Percentiles rank a stretch among this genome's conserved stretches.
Conservation (phyloP, 2,329 filamentous ascomycete species). For the Juglanconis oblonga region DNA sequence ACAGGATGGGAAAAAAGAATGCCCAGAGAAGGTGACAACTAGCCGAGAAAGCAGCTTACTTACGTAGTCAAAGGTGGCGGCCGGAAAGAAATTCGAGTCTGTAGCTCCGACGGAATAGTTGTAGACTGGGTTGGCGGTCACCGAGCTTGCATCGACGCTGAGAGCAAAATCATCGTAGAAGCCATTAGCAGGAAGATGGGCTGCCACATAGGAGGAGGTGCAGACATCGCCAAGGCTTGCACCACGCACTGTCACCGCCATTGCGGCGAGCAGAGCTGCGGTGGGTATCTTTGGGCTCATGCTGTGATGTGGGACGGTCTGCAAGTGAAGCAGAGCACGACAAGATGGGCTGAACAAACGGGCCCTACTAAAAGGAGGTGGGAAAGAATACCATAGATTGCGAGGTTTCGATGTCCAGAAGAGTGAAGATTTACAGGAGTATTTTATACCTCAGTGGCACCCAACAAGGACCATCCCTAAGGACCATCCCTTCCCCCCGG, state of each 20-base stretch:
- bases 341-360: background rate
- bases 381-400: too few relatives aligned
- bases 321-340: background rate
- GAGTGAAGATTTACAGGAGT: too few relatives aligned
- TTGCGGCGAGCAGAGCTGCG: constrained; percentile 20
- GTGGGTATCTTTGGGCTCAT: constrained; percentile 18
- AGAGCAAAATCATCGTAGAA: constrained; percentile 7
- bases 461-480: background rate
- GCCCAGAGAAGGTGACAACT: too few relatives aligned
- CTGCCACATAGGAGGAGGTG: constrained; percentile 38
- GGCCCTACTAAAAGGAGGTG: too few relatives aligned
- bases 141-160: constrained; percentile 28
- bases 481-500: too few relatives aligned
- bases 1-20: too few relatives aligned
- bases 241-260: background rate
- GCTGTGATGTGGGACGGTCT: background rate
- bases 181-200: constrained; percentile 32
- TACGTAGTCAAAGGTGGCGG: constrained; percentile 29
- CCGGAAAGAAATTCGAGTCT: constrained; percentile 19
- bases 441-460: background rate
- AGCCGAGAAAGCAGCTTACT: too few relatives aligned
- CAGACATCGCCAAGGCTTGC: constrained; percentile 39
- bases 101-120: constrained; percentile 29
- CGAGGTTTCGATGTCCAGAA: too few relatives aligned
- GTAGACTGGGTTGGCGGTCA: constrained; percentile 33